Evolutionary conservation across 768 basidiomycete genomes (phyloP).

Genomic region (Kwoniella sp.): DNA sequence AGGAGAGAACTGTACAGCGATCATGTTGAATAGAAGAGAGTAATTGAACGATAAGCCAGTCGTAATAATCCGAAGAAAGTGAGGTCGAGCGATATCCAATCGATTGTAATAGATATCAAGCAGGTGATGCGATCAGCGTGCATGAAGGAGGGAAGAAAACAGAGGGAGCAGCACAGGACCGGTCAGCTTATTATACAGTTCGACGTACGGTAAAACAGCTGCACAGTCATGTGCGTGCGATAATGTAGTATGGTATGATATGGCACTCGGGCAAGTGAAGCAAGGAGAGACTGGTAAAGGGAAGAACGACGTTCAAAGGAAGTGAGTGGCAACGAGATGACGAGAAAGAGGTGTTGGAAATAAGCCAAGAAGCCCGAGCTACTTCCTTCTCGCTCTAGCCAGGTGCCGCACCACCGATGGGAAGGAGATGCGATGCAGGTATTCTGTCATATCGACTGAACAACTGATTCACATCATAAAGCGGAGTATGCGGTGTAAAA

Average conservation of each 20-base stretch:
- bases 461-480: not conserved
- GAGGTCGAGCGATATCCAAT: not conserved
- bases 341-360: not conserved
- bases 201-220: not conserved
- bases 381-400: not conserved
- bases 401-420: not conserved
- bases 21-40: conserved; percentile 23
- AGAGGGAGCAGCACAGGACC: not conserved
- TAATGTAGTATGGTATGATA: not conserved
- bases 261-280: not conserved
- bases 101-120: not conserved
- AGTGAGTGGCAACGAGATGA: not conserved
- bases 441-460: no score
- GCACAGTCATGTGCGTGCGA: not conserved
- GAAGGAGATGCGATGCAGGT: not conserved
- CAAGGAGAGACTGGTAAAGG: not conserved
- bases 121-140: conserved; percentile 2
- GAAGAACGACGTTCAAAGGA: conserved; percentile 5
- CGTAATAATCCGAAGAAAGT: no score
- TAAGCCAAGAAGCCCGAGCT: not conserved
- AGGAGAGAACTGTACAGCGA: conserved; percentile 29
- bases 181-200: conserved; percentile 13
- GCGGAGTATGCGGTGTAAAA: not conserved
- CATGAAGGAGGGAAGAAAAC: conserved; percentile 3
- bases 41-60: no score